Evolutionary conservation across 352 stramenopile genomes (phyloP), one percentile per base, ranked within the genome.

Genomic region (Phytophthora chlamydospora): DNA sequence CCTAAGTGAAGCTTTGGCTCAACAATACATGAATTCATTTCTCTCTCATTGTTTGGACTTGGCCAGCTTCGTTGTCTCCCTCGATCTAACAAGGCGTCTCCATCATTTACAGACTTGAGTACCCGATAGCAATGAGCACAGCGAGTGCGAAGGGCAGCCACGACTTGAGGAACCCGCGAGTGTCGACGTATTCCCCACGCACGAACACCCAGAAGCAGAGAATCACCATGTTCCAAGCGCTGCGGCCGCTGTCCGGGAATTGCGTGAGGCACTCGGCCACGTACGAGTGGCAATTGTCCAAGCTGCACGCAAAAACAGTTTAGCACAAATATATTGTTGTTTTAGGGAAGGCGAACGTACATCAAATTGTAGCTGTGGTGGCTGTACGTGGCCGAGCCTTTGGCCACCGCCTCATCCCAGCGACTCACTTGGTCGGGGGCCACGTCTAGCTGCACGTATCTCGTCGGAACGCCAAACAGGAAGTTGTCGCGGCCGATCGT

Each of bases 221-320:
- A 62, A 71, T 75, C 55, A 89, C 70, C 81, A 90, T 90, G 63
- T 90, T 85, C 81, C 81, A 90, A 49, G 68, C 66, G 45, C 52
- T 68, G 36, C 73, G 41, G 42, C 76, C 75, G 8, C 58, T 62
- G 58, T 76, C 83, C 41, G 52, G 62, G 41, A 87, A 71, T 55
- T 69, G 65, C 36, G 88, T 71, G 16, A 90, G 76, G 17, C 81
- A 89, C 57, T 69, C 72, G 14, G 89, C 91, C 6, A 98, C 95
- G 61, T 98, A 95, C 36, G 90, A 98, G 76, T 99, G 96, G 68
- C 96, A 99, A 75, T 98, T 98, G 70, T 98, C 93, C 59, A 92
- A 97, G 65, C 75, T 86, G 8, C 32, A 29, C 2, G 8, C 33
- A 17, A 31, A 60, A 38, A 36, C 13, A 21, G 46, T 24, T 24